A percentile compares a stretch with the other conserved stretches of the same genome.
Conservation (phyloP, 2,329 filamentous ascomycete genomes). For the Xylariaceae sp. region DNA sequence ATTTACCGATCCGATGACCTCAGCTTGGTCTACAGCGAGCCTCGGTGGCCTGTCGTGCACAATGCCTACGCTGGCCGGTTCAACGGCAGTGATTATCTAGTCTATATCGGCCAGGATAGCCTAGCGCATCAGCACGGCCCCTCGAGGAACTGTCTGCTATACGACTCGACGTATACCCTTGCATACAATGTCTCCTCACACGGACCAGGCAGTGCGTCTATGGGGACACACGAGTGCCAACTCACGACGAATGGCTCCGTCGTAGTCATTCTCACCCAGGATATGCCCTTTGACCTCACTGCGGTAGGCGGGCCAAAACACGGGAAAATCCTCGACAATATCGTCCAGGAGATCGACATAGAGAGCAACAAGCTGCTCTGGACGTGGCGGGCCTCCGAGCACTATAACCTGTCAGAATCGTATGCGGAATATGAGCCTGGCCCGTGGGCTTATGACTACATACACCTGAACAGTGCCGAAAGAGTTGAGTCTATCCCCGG, state of each 20-base stretch:
- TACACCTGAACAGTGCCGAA: slow-evolving; percentile 20
- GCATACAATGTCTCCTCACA: slow-evolving; percentile 19
- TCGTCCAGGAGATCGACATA: slow-evolving; percentile 21
- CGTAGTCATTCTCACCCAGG: slow-evolving; percentile 22
- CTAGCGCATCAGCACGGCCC: background rate
- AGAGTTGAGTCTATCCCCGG: slow-evolving; percentile 1
- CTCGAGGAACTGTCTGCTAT: slow-evolving; percentile 18
- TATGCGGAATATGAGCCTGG: slow-evolving; percentile 7
- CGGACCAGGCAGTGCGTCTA: background rate
- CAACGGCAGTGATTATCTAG: slow-evolving; percentile 14
- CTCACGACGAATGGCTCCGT: slow-evolving; percentile 23
- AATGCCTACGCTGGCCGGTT: slow-evolving; percentile 12
- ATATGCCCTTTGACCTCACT: slow-evolving; percentile 15
- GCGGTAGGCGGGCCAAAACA: slow-evolving; percentile 11
- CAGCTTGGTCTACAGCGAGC: slow-evolving; percentile 35
- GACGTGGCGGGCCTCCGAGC: slow-evolving; percentile 18
- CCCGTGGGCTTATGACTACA: slow-evolving; percentile 12
- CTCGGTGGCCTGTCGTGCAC: slow-evolving; percentile 14
- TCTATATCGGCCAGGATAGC: slow-evolving; percentile 12
- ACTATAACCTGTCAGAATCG: slow-evolving; percentile 14
- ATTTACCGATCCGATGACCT: slow-evolving; percentile 34
- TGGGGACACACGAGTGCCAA: slow-evolving; percentile 25
- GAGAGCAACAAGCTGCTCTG: slow-evolving; percentile 17
- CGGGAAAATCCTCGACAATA: slow-evolving; percentile 14
- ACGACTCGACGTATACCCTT: slow-evolving; percentile 24